Evolutionary conservation across 495 filamentous ascomycete species (phyloP).

Genomic region (Talaromyces thailandensis): DNA sequence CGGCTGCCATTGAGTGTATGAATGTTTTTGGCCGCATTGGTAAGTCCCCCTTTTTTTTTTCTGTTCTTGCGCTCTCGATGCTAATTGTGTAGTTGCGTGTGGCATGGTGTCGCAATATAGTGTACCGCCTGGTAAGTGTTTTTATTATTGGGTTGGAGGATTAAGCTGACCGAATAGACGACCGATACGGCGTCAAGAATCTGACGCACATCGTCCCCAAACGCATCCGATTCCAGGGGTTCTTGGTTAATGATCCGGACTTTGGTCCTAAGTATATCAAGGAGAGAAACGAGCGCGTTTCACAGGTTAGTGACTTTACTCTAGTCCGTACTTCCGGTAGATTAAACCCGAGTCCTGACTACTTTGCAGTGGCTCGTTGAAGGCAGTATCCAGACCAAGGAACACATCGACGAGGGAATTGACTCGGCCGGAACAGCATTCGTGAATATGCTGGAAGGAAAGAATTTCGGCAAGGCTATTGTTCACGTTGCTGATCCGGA

Average conservation of each 20-base stretch:
- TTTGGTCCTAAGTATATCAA: conserved; percentile 62
- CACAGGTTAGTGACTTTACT: not conserved
- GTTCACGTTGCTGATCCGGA: conserved; percentile 47
- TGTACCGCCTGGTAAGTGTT: conserved; percentile 22
- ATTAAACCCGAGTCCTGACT: conserved; percentile 27
- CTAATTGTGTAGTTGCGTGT: conserved; percentile 34
- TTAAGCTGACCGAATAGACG: conserved; percentile 13
- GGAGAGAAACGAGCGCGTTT: conserved; percentile 52
- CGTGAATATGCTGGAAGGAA: conserved; percentile 71
- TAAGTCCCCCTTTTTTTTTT: conserved; percentile 38
- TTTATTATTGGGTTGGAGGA: not conserved
- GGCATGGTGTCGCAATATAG: conserved; percentile 81
- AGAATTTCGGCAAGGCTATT: conserved; percentile 90
- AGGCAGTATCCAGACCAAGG: conserved; percentile 50
- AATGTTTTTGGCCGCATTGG: conserved; percentile 66
- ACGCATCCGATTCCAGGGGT: conserved; percentile 62
- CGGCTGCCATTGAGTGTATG: conserved; percentile 61
- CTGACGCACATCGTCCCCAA: conserved; percentile 44
- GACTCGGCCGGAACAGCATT: conserved; percentile 75
- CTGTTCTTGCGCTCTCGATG: conserved; percentile 9
- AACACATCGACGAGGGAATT: conserved; percentile 58
- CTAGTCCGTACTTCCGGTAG: conserved; percentile 27
- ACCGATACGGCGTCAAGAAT: conserved; percentile 63
- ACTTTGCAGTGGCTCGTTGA: conserved; percentile 52
- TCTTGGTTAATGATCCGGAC: conserved; percentile 59